phyloP scores from a whole-genome alignment of 2,329 filamentous ascomycete genomes.

The Penicillium italicum region DNA sequence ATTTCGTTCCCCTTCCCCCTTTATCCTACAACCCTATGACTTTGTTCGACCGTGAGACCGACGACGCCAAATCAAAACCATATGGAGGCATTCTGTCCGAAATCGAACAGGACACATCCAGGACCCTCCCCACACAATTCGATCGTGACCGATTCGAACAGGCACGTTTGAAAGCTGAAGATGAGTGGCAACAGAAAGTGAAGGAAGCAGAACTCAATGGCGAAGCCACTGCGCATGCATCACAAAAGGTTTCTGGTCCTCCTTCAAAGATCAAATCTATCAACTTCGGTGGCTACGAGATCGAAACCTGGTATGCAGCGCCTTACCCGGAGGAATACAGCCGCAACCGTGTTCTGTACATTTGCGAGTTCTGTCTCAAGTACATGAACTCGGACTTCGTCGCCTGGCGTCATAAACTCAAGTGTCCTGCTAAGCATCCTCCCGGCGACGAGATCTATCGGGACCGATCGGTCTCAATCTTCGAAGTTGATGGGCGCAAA shows the following conservation, averaged over 20 bases:
- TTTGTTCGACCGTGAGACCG: conserved; percentile 83
- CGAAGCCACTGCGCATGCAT: conserved; percentile 61
- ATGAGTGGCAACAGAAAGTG: conserved; percentile 75
- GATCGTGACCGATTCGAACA: conserved; percentile 86
- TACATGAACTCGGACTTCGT: conserved; percentile 99
- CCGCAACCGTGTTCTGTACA: conserved; percentile 92
- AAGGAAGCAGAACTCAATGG: conserved; percentile 60
- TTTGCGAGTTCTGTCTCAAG: conserved; percentile 98
- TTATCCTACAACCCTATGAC: conserved; percentile 75
- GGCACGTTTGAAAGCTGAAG: conserved; percentile 84
- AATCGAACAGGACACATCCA: conserved; percentile 82
- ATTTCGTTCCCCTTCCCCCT: conserved; percentile 58
- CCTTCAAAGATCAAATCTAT: conserved; percentile 98
- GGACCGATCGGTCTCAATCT: conserved; percentile 89
- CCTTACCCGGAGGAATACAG: conserved; percentile 99
- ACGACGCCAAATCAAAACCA: conserved; percentile 86
- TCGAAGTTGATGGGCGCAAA: conserved; percentile 91
- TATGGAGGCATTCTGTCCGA: conserved; percentile 93
- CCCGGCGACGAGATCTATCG: conserved; percentile 98
- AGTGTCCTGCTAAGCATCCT: conserved; percentile 93
- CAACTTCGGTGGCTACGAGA: conserved; percentile 95
- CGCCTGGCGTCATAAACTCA: conserved; percentile 94
- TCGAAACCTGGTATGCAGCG: conserved; percentile 98
- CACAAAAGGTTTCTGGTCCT: conserved; percentile 74
- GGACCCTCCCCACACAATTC: conserved; percentile 73